These are phyloP conservation scores for Aspergillus ostianus DNA, from an alignment of 495 filamentous ascomycete species.

Conservation along the genomic window DNA sequence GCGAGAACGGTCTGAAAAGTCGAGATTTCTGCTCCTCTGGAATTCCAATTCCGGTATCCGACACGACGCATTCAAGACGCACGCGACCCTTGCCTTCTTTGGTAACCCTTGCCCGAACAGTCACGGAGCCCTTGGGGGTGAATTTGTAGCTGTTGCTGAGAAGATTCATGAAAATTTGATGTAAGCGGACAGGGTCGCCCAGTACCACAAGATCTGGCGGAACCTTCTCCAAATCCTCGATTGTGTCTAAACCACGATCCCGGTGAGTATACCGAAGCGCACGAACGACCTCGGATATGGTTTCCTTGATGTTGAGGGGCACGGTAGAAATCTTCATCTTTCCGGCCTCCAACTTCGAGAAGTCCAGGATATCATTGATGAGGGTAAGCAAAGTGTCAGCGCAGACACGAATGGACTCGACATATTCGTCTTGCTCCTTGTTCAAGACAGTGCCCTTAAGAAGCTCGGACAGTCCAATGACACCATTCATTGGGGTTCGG, in stretches of 20 bases:
- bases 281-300: constrained; percentile 82
- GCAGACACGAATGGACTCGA: constrained; percentile 88
- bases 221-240: constrained; percentile 61
- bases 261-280: constrained; percentile 81
- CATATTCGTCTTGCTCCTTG: constrained; percentile 82
- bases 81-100: constrained; percentile 67
- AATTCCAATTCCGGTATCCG: constrained; percentile 89
- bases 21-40: constrained; percentile 75
- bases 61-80: constrained; percentile 78
- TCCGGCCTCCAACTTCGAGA: constrained; percentile 89
- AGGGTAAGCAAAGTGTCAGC: constrained; percentile 88
- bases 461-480: constrained; percentile 87
- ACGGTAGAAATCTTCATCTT: constrained; percentile 93
- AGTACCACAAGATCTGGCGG: constrained; percentile 77
- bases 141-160: constrained; percentile 95
- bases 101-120: constrained; percentile 68
- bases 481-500: constrained; percentile 82
- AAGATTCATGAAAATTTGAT: constrained; percentile 91
- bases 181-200: constrained; percentile 84
- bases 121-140: constrained; percentile 81
- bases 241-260: constrained; percentile 73
- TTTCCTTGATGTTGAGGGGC: constrained; percentile 79
- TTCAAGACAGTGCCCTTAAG: constrained; percentile 74
- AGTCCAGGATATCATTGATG: constrained; percentile 94
- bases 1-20: constrained; percentile 87